A percentile compares a stretch with the other conserved stretches of the same genome.
These are phyloP conservation scores for Colletotrichum sublineola DNA, from an alignment of 2,329 filamentous ascomycete species.

Conservation along the genomic window DNA sequence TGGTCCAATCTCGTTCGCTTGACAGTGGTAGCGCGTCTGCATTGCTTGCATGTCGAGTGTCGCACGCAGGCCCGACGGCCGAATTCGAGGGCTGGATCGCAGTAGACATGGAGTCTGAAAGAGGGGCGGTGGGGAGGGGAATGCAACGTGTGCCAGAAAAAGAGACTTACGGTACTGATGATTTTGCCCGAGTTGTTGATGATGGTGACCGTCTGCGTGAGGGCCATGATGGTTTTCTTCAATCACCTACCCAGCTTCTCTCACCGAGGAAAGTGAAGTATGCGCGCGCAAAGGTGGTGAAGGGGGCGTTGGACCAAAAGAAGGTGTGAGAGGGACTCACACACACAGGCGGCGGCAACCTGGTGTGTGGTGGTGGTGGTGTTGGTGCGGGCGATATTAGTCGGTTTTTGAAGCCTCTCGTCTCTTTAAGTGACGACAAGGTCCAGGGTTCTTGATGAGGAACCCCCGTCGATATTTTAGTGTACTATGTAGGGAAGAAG, in stretches of 20 bases:
- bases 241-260: slow-evolving; percentile 11
- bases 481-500: not conserved
- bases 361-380: slow-evolving; percentile 32
- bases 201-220: slow-evolving; percentile 84
- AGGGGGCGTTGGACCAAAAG: not conserved
- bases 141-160: slow-evolving; percentile 27
- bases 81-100: slow-evolving; percentile 10
- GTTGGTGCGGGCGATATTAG: slow-evolving; percentile 22
- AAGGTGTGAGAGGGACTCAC: slow-evolving; percentile 24
- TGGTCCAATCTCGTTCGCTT: slow-evolving; percentile 6
- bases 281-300: slow-evolving; percentile 8
- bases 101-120: slow-evolving; percentile 23
- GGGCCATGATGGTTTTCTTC: slow-evolving; percentile 53
- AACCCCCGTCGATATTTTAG: not conserved
- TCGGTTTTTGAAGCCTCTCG: slow-evolving; percentile 30
- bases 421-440: slow-evolving; percentile 38
- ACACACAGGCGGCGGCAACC: slow-evolving; percentile 39
- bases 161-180: slow-evolving; percentile 80
- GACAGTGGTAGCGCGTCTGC: slow-evolving; percentile 27
- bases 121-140: slow-evolving; percentile 31
- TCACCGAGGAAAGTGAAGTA: slow-evolving; percentile 7
- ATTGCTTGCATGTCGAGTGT: slow-evolving; percentile 26
- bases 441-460: not conserved
- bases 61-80: slow-evolving; percentile 14
- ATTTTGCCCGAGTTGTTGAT: slow-evolving; percentile 93